Percentiles rank a stretch among this genome's conserved stretches.
Evolutionary conservation across 1,284 basidiomycete genomes (phyloP).

Genomic region (Malassezia brasiliensis): DNA sequence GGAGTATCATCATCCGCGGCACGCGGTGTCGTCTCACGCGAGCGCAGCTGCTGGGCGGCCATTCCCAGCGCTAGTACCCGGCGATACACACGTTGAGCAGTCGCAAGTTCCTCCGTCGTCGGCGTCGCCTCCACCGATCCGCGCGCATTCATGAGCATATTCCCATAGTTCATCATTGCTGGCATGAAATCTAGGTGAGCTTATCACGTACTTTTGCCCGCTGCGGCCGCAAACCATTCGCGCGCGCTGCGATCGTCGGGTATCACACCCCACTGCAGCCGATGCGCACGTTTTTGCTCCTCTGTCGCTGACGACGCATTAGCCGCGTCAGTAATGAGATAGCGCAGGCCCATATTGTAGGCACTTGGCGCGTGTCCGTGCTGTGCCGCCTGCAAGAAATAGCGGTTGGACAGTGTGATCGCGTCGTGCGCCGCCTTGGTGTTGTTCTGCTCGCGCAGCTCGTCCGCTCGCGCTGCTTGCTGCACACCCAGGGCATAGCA

Average conservation of each 20-base stretch:
- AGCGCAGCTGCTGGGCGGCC: neutral
- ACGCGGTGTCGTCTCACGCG: neutral
- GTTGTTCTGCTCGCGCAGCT: neutral
- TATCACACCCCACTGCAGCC: conserved; percentile 24
- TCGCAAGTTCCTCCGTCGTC: conserved; percentile 16
- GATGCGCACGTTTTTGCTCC: conserved; percentile 20
- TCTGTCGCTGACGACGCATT: conserved; percentile 15
- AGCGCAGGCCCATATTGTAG: conserved; percentile 34
- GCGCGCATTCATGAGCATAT: conserved; percentile 23
- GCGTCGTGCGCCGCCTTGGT: conserved; percentile 19
- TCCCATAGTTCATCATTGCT: conserved; percentile 21
- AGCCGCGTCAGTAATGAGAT: conserved; percentile 16
- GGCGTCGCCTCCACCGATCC: conserved; percentile 15
- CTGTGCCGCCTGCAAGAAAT: conserved; percentile 31
- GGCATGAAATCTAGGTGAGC: conserved; percentile 15
- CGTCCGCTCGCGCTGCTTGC: neutral
- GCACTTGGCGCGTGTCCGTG: conserved; percentile 34
- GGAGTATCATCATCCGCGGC: neutral
- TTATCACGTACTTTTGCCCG: conserved; percentile 10
- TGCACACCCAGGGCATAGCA: conserved; percentile 11
- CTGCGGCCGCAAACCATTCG: conserved; percentile 28
- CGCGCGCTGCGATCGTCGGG: conserved; percentile 30
- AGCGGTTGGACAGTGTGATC: conserved; percentile 9
- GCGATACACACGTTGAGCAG: conserved; percentile 13
- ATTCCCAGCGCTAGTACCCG: neutral